Percentiles rank a stretch among this genome's conserved stretches.
phyloP scores from a whole-genome alignment of 306 rosid species.

The Begonia peltatifolia region DNA sequence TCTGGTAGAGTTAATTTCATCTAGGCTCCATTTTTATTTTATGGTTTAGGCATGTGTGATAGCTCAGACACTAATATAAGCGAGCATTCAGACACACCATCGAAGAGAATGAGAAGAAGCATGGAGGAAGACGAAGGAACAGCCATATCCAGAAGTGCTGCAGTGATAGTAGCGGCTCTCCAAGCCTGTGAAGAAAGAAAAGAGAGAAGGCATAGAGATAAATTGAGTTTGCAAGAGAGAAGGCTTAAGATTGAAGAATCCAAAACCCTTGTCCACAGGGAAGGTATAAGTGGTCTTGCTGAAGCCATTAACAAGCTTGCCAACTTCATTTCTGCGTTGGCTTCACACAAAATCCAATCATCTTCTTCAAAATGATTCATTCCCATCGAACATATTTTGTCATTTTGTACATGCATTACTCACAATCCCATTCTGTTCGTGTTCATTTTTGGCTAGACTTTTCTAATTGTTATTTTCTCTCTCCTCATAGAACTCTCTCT shows the following conservation, averaged over 20 bases:
- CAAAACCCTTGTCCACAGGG: slow-evolving; percentile 19
- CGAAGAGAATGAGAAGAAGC: slow-evolving; percentile 24
- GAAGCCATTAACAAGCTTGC: slow-evolving; percentile 38
- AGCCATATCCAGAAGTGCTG: slow-evolving; percentile 31
- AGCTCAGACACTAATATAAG: slow-evolving; percentile 32
- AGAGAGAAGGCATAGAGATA: slow-evolving; percentile 29
- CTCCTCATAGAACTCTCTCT: too few species aligned
- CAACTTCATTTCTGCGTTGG: slow-evolving; percentile 29
- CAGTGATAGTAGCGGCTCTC: slow-evolving; percentile 29
- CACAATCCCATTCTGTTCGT: too few species aligned
- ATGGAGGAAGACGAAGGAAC: slow-evolving; percentile 15
- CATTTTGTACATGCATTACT: too few species aligned
- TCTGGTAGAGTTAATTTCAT: not conserved
- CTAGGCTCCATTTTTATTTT: slow-evolving; percentile 1
- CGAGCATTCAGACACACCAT: slow-evolving; percentile 30
- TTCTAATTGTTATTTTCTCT: too few species aligned
- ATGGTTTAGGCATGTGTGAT: slow-evolving; percentile 25
- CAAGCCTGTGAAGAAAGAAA: slow-evolving; percentile 27
- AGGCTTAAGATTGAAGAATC: slow-evolving; percentile 30
- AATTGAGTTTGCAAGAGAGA: slow-evolving; percentile 19
- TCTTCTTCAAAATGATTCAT: not conserved
- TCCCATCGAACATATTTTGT: too few species aligned
- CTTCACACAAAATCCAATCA: slow-evolving; percentile 13
- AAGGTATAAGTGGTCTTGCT: slow-evolving; percentile 29
- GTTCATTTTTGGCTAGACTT: too few species aligned